phyloP scores from a whole-genome alignment of 1,284 basidiomycete genomes.

The Fomitiporia mediterranea region DNA sequence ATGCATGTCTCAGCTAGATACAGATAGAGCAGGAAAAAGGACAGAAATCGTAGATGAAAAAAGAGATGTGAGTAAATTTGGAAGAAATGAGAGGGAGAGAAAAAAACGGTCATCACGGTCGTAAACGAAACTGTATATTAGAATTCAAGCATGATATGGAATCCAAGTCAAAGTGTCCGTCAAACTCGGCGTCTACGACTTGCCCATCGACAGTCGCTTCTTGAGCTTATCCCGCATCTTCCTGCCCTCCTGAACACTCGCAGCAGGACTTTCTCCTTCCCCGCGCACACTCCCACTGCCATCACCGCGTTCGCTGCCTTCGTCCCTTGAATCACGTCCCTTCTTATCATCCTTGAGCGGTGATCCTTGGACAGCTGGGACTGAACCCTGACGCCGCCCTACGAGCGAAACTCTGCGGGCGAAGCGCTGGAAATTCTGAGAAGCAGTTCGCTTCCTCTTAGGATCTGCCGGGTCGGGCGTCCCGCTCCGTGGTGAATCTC shows the following conservation, averaged over 20 bases:
- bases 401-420: constrained; percentile 68
- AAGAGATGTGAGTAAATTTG: constrained; percentile 1
- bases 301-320: constrained; percentile 28
- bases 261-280: constrained; percentile 44
- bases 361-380: constrained; percentile 33
- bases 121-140: constrained; percentile 10
- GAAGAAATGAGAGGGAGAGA: constrained; percentile 8
- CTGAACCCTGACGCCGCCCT: constrained; percentile 51
- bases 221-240: constrained; percentile 33
- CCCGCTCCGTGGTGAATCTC: constrained; percentile 39
- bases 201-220: constrained; percentile 40
- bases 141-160: constrained; percentile 1
- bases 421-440: constrained; percentile 77
- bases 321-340: constrained; percentile 13
- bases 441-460: constrained; percentile 72
- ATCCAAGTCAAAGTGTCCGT: neutral
- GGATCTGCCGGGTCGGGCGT: constrained; percentile 72
- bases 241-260: constrained; percentile 36
- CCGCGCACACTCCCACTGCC: constrained; percentile 29
- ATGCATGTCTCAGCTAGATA: constrained; percentile 3
- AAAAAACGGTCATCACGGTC: constrained; percentile 2
- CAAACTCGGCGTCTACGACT: constrained; percentile 11
- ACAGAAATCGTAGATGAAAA: neutral
- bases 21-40: constrained; percentile 2
- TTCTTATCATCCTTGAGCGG: constrained; percentile 14